Conservation (phyloP, 495 filamentous ascomycete species). For the Tuber borchii region DNA sequence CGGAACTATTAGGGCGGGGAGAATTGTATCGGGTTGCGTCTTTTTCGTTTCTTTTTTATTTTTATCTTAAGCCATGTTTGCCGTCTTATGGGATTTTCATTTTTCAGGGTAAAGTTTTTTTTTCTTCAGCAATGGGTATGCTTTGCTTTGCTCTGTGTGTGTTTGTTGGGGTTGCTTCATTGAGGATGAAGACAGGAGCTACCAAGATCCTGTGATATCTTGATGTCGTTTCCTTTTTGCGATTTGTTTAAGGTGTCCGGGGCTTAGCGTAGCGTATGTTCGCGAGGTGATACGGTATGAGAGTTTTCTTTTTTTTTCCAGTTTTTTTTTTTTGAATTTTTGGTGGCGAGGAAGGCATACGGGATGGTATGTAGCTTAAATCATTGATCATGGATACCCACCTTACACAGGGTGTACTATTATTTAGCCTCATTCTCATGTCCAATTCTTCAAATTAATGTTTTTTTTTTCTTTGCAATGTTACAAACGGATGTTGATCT, state of each 20-base stretch:
- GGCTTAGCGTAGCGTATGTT: neutral
- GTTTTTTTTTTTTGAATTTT: neutral
- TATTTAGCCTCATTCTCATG: neutral
- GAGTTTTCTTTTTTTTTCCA: neutral
- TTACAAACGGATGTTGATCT: neutral
- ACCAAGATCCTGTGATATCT: neutral
- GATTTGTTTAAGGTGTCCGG: neutral
- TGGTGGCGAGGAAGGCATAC: neutral
- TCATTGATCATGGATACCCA: neutral
- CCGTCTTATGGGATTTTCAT: neutral
- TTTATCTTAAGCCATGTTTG: neutral
- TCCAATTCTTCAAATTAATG: neutral
- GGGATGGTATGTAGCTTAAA: neutral
- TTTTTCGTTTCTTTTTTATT: neutral
- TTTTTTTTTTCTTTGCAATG: neutral
- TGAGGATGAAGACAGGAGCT: neutral
- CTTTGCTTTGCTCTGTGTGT: neutral
- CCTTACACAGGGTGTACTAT: neutral
- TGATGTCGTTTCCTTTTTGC: neutral
- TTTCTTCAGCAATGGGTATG: neutral
- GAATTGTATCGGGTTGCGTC: neutral
- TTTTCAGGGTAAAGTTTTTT: neutral
- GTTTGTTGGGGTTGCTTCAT: neutral
- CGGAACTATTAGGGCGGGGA: neutral
- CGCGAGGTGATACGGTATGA: neutral